These are phyloP conservation scores for Silene latifolia DNA, from an alignment of 148 eudicot species.

Conservation along the genomic window DNA sequence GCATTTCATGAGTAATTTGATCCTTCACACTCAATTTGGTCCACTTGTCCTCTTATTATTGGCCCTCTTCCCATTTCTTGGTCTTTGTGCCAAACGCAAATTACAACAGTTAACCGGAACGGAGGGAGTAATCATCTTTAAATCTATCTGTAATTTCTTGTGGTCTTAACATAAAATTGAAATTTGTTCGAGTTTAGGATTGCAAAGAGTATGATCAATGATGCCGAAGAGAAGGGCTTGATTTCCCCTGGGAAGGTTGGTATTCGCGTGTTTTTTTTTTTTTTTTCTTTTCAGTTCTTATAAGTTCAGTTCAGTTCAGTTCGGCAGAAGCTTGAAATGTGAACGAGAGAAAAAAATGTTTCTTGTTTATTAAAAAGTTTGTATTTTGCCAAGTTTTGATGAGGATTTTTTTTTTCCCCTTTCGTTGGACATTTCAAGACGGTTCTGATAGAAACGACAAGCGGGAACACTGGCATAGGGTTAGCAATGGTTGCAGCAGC, in stretches of 20 bases:
- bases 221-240: conserved; percentile 78
- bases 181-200: conserved; percentile 39
- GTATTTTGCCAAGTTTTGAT: not conserved
- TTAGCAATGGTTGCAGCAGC: conserved; percentile 82
- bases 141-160: no score
- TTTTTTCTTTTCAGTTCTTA: not conserved
- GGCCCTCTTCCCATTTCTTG: no score
- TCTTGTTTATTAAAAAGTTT: not conserved
- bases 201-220: conserved; percentile 64
- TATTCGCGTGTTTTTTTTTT: not conserved
- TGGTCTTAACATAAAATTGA: not conserved
- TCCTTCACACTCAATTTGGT: no score
- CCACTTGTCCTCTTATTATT: no score
- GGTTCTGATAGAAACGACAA: conserved; percentile 68
- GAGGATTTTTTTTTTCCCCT: not conserved
- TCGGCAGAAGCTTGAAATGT: no score
- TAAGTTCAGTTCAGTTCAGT: no score
- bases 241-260: conserved; percentile 72
- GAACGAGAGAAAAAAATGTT: not conserved
- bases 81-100: no score
- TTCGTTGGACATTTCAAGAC: conserved; percentile 39
- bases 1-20: no score
- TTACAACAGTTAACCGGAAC: no score
- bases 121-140: no score
- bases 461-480: conserved; percentile 95